These are phyloP conservation scores for Straminergon stramineum DNA, from an alignment of 225 moss, liverwort and hornwort genomes.

Conservation along the genomic window DNA sequence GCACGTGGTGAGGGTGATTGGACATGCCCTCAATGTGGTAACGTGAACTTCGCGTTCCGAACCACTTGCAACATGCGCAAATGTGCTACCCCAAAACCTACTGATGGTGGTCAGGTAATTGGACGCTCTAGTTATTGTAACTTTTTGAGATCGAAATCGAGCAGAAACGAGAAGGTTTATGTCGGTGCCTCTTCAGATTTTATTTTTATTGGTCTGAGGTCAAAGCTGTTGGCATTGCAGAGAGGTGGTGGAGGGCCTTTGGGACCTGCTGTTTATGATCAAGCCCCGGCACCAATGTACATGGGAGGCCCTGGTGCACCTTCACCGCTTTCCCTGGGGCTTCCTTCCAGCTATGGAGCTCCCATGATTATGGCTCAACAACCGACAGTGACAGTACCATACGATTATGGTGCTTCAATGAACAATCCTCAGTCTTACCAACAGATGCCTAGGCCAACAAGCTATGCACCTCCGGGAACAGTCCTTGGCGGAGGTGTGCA, in stretches of 20 bases:
- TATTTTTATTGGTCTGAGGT: not conserved
- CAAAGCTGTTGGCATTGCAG: constrained; percentile 22
- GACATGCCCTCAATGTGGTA: constrained; percentile 99
- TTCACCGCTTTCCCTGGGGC: constrained; percentile 79
- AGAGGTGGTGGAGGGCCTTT: constrained; percentile 76
- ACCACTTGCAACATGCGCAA: constrained; percentile 99
- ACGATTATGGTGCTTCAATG: constrained; percentile 92
- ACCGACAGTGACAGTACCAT: constrained; percentile 82
- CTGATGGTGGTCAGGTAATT: constrained; percentile 80
- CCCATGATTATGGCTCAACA: constrained; percentile 90
- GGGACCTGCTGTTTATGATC: constrained; percentile 86
- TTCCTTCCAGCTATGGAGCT: constrained; percentile 84
- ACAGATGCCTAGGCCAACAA: constrained; percentile 73
- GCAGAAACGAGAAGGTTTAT: not conserved
- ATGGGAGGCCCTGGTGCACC: constrained; percentile 99
- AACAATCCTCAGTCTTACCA: constrained; percentile 86
- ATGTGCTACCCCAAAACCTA: constrained; percentile 91
- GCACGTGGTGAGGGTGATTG: constrained; percentile 97
- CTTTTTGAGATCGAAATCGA: not conserved
- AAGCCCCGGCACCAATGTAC: constrained; percentile 90
- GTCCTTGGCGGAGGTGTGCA: constrained; percentile 71
- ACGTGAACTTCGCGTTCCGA: constrained; percentile 98
- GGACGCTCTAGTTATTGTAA: not conserved
- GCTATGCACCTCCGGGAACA: constrained; percentile 92
- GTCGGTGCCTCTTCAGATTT: not conserved